Percentiles rank a stretch among this genome's conserved stretches.
Conservation (phyloP, 2,329 filamentous ascomycete genomes). For the Neobulgaria alba region DNA sequence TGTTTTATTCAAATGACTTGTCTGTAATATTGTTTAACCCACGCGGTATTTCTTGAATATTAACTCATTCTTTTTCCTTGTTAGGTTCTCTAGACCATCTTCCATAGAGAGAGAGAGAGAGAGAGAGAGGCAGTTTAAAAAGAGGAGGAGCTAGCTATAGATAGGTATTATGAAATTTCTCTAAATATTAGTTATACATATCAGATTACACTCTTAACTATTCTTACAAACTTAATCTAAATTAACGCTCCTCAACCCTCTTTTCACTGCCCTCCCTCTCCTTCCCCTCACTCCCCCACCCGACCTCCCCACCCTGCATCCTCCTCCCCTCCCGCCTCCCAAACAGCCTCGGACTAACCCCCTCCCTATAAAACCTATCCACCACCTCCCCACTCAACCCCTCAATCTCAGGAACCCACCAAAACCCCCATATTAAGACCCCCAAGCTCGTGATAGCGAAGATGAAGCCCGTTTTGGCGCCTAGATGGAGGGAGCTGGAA, state of each 20-base stretch:
- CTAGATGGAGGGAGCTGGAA: slow-evolving; percentile 28
- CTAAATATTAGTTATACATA: not conserved
- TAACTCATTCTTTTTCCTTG: too few relatives aligned
- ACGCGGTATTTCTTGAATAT: too few relatives aligned
- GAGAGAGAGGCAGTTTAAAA: too few relatives aligned
- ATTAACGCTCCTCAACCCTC: not conserved
- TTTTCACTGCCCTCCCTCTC: not conserved
- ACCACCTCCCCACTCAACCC: slow-evolving; percentile 39
- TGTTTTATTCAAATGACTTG: too few relatives aligned
- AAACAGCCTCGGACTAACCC: slow-evolving; percentile 5
- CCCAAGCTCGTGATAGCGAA: slow-evolving; percentile 32
- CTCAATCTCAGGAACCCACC: slow-evolving; percentile 45
- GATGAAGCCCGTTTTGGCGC: slow-evolving; percentile 35
- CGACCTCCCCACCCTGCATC: too few relatives aligned
- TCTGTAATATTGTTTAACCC: too few relatives aligned
- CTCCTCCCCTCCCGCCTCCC: not conserved
- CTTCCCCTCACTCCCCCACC: too few relatives aligned
- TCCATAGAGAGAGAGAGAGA: too few relatives aligned
- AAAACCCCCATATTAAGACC: slow-evolving; percentile 33
- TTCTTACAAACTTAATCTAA: too few relatives aligned
- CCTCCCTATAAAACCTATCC: slow-evolving; percentile 27
- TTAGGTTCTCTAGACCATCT: too few relatives aligned
- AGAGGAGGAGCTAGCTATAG: not conserved
- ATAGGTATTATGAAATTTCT: not conserved
- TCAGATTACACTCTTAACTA: not conserved